Evolutionary conservation across 352 stramenopile species (phyloP).

Genomic region (Phytophthora vignae): DNA sequence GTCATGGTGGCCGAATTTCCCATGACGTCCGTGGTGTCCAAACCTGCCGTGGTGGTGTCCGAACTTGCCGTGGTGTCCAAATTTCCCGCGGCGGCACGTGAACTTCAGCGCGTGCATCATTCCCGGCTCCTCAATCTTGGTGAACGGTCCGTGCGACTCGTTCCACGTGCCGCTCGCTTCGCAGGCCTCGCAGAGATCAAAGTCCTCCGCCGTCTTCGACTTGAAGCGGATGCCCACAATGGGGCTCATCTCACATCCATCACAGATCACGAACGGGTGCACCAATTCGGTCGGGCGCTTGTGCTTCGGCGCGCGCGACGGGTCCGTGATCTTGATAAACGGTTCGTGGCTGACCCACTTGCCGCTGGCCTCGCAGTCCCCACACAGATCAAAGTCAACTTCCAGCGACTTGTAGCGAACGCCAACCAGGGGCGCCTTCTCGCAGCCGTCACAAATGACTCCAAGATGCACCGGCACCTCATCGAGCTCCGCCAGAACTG

Average conservation of each 20-base stretch:
- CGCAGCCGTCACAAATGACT: conserved; percentile 64
- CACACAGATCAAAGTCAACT: conserved; percentile 83
- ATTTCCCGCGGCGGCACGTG: conserved; percentile 36
- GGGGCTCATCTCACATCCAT: conserved; percentile 68
- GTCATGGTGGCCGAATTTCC: conserved; percentile 22
- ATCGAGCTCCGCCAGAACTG: conserved; percentile 18
- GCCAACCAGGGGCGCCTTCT: conserved; percentile 62
- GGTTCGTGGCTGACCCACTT: conserved; percentile 58
- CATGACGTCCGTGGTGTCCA: conserved; percentile 23
- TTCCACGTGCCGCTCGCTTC: conserved; percentile 55
- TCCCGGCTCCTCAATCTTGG: conserved; percentile 46
- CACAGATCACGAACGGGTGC: conserved; percentile 64
- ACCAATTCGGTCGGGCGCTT: conserved; percentile 39
- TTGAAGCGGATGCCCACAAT: conserved; percentile 77
- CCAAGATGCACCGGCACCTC: conserved; percentile 43
- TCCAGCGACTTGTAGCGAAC: conserved; percentile 86
- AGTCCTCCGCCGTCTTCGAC: conserved; percentile 63
- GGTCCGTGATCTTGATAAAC: conserved; percentile 86
- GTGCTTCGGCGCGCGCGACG: conserved; percentile 56
- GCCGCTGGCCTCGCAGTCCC: conserved; percentile 67
- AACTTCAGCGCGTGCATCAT: conserved; percentile 45
- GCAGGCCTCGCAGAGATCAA: conserved; percentile 75
- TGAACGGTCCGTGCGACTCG: conserved; percentile 62
- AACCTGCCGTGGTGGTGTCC: conserved; percentile 21
- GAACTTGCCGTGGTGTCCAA: conserved; percentile 29